Conservation (phyloP, 768 basidiomycete species). For the Kwoniella pini region DNA sequence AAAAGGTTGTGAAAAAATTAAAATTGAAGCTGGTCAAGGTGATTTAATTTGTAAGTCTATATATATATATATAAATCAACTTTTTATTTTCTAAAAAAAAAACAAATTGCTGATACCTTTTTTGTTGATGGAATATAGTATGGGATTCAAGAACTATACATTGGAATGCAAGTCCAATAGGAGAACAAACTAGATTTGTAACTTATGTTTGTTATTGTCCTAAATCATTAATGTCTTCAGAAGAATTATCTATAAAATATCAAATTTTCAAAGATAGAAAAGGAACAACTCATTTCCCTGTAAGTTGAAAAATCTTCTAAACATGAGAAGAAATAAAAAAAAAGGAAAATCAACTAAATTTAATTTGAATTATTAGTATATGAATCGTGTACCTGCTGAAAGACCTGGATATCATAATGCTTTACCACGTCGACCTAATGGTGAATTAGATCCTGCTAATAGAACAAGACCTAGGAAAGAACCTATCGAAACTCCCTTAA, state of each 20-base stretch:
- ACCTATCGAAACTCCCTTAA: slow-evolving; percentile 28
- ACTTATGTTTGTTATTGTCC: slow-evolving; percentile 27
- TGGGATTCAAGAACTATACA: slow-evolving; percentile 45
- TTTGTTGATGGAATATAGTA: too few relatives aligned
- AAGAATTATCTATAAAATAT: slow-evolving; percentile 12
- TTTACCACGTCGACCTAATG: slow-evolving; percentile 10
- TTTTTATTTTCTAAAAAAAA: too few relatives aligned
- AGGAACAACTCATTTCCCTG: slow-evolving; percentile 19
- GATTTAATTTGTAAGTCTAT: slow-evolving; percentile 41
- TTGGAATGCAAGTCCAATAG: slow-evolving; percentile 41
- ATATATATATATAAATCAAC: too few relatives aligned
- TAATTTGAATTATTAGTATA: not conserved
- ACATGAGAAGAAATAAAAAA: not conserved
- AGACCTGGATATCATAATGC: slow-evolving; percentile 15
- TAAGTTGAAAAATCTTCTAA: not conserved
- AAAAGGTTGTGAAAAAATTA: slow-evolving; percentile 43
- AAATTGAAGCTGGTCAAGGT: slow-evolving; percentile 43
- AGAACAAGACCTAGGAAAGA: slow-evolving; percentile 31
- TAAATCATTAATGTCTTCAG: slow-evolving; percentile 8
- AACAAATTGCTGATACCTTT: too few relatives aligned
- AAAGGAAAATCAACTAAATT: not conserved
- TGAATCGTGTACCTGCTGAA: slow-evolving; percentile 14
- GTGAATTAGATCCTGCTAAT: slow-evolving; percentile 11
- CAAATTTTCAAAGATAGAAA: slow-evolving; percentile 17
- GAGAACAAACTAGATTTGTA: slow-evolving; percentile 29